Evolutionary conservation across 2,329 filamentous ascomycete genomes (phyloP), one percentile per base, ranked within the genome.

Genomic region (Blastomyces gilchristii): DNA sequence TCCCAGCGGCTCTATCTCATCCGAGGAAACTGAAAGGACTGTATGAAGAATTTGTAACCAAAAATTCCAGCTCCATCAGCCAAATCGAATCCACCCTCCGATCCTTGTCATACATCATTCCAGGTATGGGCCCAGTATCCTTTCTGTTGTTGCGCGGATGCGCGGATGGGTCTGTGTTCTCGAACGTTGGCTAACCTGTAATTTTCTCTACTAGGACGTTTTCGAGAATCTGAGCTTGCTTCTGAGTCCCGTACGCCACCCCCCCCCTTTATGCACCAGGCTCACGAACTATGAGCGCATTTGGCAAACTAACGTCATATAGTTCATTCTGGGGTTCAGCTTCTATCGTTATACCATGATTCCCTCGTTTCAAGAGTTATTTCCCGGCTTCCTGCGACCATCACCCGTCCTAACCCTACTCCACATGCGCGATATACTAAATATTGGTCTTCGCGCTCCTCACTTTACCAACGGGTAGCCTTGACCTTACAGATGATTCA

Each of bases 61-160:
- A 93, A 78, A 99, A 99, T 75, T 87, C 91, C 65, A 88, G 91
- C 71, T 91, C 95, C 64, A 91, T 99, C 61, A 90, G 91, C 59
- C 92, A 96, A 79, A 93, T 99, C 67, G 94, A 99, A 79, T 95
- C 90, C 66, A 91, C 91, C 16, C 79, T 99, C 72, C 86, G 94
- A 49, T 96, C 91, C 37, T 79, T 99, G 67, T 97, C 93, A 58
- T 99, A 99, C 75, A 91, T 99, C 68, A 94, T 97, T 59, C 94
- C 93, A 63, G 92, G 89, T 74, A 58, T 41, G 31, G 52, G 7
- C 45, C 5, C 45, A 59, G 22, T 12, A 31, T 25, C 28, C 11
- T 60, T 6, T 57, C 39, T 25, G 9, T 56, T 58, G 41, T 67
- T 34, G 60, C 16, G n/a, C n/a, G n/a, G n/a, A 22, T 22, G n/a